Base-by-base conservation (phyloP, 495 filamentous ascomycete genomes). In the Xylaria flabelliformis region DNA sequence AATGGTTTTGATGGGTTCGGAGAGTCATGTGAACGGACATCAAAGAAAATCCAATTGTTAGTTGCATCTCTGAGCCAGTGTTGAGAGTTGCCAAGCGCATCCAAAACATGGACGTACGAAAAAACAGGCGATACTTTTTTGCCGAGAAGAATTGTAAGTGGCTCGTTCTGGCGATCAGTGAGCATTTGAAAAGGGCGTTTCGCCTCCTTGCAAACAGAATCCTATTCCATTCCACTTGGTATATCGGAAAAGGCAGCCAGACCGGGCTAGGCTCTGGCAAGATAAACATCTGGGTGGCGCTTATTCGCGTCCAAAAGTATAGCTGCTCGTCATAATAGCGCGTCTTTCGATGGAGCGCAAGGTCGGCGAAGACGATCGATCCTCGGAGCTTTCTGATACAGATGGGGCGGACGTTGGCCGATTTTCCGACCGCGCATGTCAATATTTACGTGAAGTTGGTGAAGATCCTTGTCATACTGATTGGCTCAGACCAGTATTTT, bases 381-480 rank as follows among this genome's bases (percentile, higher is more conserved):
- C 36, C 61, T 71, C 69, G 63, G 70, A 67, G n/a, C 62, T 36
- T 59, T 72, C 70, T 72, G 50, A 59, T 61, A 72, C 70, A 39
- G 2, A 51, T 64, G 63, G 53, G 70, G 62, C 51, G 42, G 51
- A 55, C 50, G 51, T 36, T 66, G 70, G 53, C 70, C 70, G 59
- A 34, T 67, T 72, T 66, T 65, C 62, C 50, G 56, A 56, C 61
- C 69, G 62, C 69, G 61, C 55, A 72, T 44, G 50, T 61, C 53
- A 59, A 63, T 63, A 46, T 70, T 71, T 71, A 65, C 62, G 50
- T 34, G 69, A 71, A 62, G 69, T 71, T 71, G 69, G 69, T 66
- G 56, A 66, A 59, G 21, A 71, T 62, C 70, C 62, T 41, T 59
- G 70, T 61, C 70, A 61, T 21, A 56, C 19, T 67, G 61, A 67